Evolutionary conservation across 352 stramenopile species (phyloP).

Genomic region (Pythium phragmitis): DNA sequence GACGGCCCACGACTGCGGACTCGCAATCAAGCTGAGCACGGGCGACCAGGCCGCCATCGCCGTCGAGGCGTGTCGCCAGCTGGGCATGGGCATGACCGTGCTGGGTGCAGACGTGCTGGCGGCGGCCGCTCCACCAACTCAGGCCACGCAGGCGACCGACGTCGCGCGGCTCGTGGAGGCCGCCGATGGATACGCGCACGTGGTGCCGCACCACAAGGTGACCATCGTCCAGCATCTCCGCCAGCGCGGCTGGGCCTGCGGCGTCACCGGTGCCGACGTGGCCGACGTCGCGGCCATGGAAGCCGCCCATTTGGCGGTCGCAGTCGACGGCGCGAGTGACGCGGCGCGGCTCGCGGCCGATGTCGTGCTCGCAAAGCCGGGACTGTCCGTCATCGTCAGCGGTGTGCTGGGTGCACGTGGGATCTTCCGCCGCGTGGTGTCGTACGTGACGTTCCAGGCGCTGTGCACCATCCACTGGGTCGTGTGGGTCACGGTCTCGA

Average conservation of each 20-base stretch:
- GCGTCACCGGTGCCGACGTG: conserved; percentile 79
- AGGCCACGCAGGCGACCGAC: conserved; percentile 1
- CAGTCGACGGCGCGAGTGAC: conserved; percentile 83
- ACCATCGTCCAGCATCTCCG: conserved; percentile 87
- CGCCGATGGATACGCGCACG: conserved; percentile 93
- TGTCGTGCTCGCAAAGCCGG: conserved; percentile 93
- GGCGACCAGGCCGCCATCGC: conserved; percentile 94
- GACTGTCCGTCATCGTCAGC: conserved; percentile 91
- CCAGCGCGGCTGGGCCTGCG: conserved; percentile 68
- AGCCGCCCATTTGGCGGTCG: conserved; percentile 74
- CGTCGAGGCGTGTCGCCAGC: conserved; percentile 89
- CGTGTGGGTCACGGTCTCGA: conserved; percentile 93
- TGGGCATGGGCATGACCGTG: conserved; percentile 91
- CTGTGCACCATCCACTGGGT: conserved; percentile 91
- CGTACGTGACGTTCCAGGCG: conserved; percentile 95
- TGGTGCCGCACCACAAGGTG: conserved; percentile 93
- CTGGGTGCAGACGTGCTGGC: conserved; percentile 77
- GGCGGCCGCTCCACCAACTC: conserved; percentile 16
- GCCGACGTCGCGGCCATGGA: conserved; percentile 71
- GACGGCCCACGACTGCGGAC: conserved; percentile 86
- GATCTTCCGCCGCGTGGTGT: conserved; percentile 94
- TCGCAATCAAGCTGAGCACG: conserved; percentile 97
- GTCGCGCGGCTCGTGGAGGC: conserved; percentile 60
- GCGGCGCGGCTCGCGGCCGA: conserved; percentile 90
- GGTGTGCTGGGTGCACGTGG: conserved; percentile 89